Base-by-base conservation (phyloP, 2,329 filamentous ascomycete species). In the Fusarium mangiferae region DNA sequence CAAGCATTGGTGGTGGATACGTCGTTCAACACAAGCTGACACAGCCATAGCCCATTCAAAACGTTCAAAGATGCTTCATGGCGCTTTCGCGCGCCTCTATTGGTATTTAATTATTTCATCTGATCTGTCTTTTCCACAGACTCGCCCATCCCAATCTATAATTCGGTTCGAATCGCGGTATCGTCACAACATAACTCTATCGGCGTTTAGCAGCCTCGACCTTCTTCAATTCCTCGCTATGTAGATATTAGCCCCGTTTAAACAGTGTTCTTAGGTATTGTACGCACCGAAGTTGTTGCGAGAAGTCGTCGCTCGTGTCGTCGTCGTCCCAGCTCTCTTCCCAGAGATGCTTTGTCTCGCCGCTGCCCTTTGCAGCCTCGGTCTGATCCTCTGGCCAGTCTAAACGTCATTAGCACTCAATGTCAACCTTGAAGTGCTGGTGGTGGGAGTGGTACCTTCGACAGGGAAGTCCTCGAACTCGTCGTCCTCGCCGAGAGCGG, bases 241-340 rank as follows among this genome's bases (percentile, higher is more conserved):
- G 13, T 3, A 13, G 8, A 0, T 7, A 22, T 78, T 68, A 78
- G 73, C 28, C 24, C 41, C 20, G n/a, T 1, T 30, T 4, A 39
- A 24, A 57, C 26, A 30, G 33, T 44, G 39, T 54, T 12, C 35
- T 46, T 3, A 6, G 5, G 1, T 20, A 7, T 7, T 46, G 42
- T 46, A 87, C 92, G 76, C 84, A 98, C 96, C 94, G 97, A 80
- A 99, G 86, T 87, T 98, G 96, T 80, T 93, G 90, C 18, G 95
- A 96, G 83, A 99, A 99, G 80, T 99, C 96, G 82, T 99, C 96
- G 79, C 90, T 96, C 75, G 94, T 96, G 84, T 98, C 96, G 82
- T 98, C 96, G 80, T 99, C 96, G 81, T 99, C 96, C 96, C 96
- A 99, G 88, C 95, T 98, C 88, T 99, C 96, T 85, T 99, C 96